Evolutionary conservation across 2,329 filamentous ascomycete genomes (phyloP), one percentile per base, ranked within the genome.

Genomic region (Talaromyces sp.): DNA sequence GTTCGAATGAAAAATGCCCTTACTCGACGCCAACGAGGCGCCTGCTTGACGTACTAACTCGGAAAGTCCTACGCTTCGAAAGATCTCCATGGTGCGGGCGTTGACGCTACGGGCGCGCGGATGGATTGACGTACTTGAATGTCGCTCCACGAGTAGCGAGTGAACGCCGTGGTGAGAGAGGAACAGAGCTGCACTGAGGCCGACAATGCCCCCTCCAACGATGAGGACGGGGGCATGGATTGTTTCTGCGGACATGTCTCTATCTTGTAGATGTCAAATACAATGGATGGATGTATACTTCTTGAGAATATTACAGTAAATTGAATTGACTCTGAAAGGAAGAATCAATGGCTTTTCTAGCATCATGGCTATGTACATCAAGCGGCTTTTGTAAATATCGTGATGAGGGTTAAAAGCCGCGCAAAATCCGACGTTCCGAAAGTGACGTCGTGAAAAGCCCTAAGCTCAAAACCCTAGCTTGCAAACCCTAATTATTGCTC

Each of bases 31-130:
- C 33, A 56, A 46, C 23, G 31, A 62, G 4, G 44, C 23, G 1
- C 61, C 61, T 23, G 61, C 61, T 11, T 63, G 35, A 54, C 61
- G 61, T 12, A 63, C 44, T 8, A 23, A 12, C 16, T 63, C 25
- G 25, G 44, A 21, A 16, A 63, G 42, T 12, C 61, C 61, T 18
- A 63, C 55, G 46, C 31, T 59, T 5, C 61, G 55, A 23, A 58
- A 63, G 23, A 63, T 63, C 16, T 63, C 61, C 61, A 63, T 63
- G 6, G 61, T 63, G 18, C 61, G 61, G 2, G 61, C 61, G 12
- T 63, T 63, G 37, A 63, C 61, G 42, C 61, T 63, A 28, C 61
- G 61, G 35, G 61, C 61, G 54, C 61, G 55, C 1, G 61, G 61
- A 21, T 63, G 61, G 18, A 63, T 59, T 21, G 61, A 63, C 18